Percentiles rank a stretch among this genome's conserved stretches.
Evolutionary conservation across 345 rosid genomes (phyloP).

Genomic region (Gossypium sturtianum): DNA sequence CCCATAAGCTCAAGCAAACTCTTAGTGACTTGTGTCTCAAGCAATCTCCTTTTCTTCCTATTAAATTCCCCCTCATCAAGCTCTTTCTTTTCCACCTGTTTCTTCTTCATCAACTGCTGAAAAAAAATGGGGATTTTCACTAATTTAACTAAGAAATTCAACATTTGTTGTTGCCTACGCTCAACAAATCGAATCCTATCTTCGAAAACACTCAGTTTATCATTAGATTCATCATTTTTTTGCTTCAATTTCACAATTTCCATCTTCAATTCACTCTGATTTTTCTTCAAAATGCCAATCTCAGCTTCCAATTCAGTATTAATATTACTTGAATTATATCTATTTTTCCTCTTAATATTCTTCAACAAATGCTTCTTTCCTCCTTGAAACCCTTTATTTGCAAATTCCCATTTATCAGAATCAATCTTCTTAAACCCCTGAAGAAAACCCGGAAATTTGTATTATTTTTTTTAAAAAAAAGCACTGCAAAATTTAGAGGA

Average conservation of each 20-base stretch:
- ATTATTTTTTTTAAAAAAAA: background rate
- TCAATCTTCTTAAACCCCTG: conserved; percentile 68
- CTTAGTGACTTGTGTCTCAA: conserved; percentile 18
- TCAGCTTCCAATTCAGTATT: conserved; percentile 22
- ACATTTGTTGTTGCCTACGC: conserved; percentile 43
- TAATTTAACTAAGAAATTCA: conserved; percentile 43
- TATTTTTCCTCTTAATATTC: conserved; percentile 39
- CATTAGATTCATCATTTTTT: conserved; percentile 29
- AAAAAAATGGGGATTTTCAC: conserved; percentile 33
- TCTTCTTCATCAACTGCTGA: conserved; percentile 35
- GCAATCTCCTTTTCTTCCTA: conserved; percentile 34
- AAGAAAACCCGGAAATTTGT: background rate
- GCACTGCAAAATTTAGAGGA: no score
- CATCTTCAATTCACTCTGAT: conserved; percentile 28
- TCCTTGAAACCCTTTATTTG: conserved; percentile 49
- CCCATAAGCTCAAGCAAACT: background rate
- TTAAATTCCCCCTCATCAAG: conserved; percentile 22
- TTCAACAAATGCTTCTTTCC: conserved; percentile 60
- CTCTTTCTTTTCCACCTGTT: conserved; percentile 32
- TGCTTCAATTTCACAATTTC: conserved; percentile 41
- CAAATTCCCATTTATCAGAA: conserved; percentile 61
- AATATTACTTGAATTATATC: conserved; percentile 17
- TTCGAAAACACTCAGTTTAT: conserved; percentile 27
- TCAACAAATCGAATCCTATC: conserved; percentile 36
- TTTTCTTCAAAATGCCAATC: conserved; percentile 34